Conservation (phyloP, 2,329 filamentous ascomycete genomes). For the Neocatenulostroma microsporum region DNA sequence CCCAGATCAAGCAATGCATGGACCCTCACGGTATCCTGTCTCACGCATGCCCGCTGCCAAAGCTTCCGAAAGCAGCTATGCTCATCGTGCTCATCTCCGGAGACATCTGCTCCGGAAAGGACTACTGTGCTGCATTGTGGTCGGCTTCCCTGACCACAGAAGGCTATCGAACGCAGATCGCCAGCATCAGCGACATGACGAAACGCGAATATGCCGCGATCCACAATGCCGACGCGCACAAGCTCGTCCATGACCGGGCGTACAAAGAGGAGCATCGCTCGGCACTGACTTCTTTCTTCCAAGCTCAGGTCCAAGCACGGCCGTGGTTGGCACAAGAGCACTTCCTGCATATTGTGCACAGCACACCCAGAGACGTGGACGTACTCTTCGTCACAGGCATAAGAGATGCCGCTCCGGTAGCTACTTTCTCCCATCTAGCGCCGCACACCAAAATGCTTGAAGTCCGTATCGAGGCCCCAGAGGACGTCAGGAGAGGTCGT, state of each 20-base stretch:
- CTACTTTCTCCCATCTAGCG: constrained; percentile 48
- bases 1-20: neutral
- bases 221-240: constrained; percentile 41
- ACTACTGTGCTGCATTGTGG: constrained; percentile 52
- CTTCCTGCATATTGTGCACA: constrained; percentile 42
- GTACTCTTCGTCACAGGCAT: constrained; percentile 57
- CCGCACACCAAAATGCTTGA: constrained; percentile 49
- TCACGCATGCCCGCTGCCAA: constrained; percentile 45
- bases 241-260: constrained; percentile 45
- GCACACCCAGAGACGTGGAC: constrained; percentile 38
- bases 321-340: constrained; percentile 45
- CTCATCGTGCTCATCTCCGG: constrained; percentile 54
- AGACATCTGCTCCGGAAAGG: constrained; percentile 50
- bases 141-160: neutral
- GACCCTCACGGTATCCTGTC: neutral
- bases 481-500: neutral
- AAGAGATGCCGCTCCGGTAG: constrained; percentile 53
- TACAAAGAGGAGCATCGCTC: constrained; percentile 57
- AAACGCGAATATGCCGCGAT: constrained; percentile 50
- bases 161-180: constrained; percentile 32
- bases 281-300: constrained; percentile 47
- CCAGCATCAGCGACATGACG: constrained; percentile 52
- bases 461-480: constrained; percentile 39
- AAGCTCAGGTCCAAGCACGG: constrained; percentile 36
- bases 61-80: constrained; percentile 30